Evolutionary conservation across 2,329 filamentous ascomycete species (phyloP).

Genomic region (Fusarium sp.): DNA sequence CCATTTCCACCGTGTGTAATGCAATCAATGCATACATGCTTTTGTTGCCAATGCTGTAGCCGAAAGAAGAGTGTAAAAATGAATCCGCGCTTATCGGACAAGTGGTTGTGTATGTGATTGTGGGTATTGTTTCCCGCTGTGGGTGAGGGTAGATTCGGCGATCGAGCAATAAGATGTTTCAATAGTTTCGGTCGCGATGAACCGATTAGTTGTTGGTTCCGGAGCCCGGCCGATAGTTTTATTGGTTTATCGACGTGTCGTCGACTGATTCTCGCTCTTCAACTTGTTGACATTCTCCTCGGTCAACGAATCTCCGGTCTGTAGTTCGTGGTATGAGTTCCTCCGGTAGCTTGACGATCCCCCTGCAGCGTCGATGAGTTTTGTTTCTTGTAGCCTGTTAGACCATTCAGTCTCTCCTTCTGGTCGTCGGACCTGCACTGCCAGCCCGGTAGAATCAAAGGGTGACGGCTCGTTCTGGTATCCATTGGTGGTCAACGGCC

Average conservation of each 20-base stretch:
- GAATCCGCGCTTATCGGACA: not conserved
- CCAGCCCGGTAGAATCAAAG: slow-evolving; percentile 53
- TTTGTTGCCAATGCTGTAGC: slow-evolving; percentile 26
- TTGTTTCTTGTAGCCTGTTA: slow-evolving; percentile 57
- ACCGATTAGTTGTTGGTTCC: slow-evolving; percentile 4
- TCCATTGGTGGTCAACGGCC: slow-evolving; percentile 51
- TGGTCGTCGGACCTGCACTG: slow-evolving; percentile 47
- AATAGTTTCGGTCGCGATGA: slow-evolving; percentile 8
- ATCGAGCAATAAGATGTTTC: slow-evolving; percentile 1
- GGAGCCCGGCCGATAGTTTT: not conserved
- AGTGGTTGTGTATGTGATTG: not conserved
- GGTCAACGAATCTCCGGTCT: slow-evolving; percentile 58
- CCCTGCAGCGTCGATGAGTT: slow-evolving; percentile 58
- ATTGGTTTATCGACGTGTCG: slow-evolving; percentile 26
- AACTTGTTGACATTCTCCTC: slow-evolving; percentile 64
- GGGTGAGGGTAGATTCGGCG: slow-evolving; percentile 11
- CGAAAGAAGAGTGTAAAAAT: slow-evolving; percentile 4
- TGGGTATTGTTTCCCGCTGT: not conserved
- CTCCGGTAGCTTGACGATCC: slow-evolving; percentile 47
- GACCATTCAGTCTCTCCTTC: slow-evolving; percentile 54
- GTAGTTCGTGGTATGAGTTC: slow-evolving; percentile 48
- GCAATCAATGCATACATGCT: slow-evolving; percentile 30
- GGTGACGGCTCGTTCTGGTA: slow-evolving; percentile 54
- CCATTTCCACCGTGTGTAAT: slow-evolving; percentile 23
- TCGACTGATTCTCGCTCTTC: slow-evolving; percentile 48